These are phyloP conservation scores for Hygrophorus russula DNA, from an alignment of 768 basidiomycete species.

Conservation along the genomic window DNA sequence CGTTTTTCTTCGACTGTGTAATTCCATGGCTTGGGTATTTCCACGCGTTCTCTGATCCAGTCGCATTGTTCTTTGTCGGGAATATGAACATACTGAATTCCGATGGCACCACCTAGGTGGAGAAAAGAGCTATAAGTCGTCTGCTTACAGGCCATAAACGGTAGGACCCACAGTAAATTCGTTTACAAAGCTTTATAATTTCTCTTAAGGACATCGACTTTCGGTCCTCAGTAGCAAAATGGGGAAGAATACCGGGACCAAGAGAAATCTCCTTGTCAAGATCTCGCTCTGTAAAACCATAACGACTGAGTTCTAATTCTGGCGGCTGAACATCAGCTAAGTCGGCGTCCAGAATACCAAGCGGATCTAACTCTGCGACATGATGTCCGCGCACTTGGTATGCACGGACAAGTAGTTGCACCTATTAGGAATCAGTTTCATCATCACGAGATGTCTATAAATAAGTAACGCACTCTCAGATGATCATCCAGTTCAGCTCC, in stretches of 20 bases:
- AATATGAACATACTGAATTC: constrained; percentile 91
- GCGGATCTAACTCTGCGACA: constrained; percentile 89
- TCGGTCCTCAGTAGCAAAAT: constrained; percentile 80
- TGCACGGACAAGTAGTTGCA: constrained; percentile 94
- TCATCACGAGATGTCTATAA: constrained; percentile 2
- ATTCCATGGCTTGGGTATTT: constrained; percentile 93
- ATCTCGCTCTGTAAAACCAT: constrained; percentile 91
- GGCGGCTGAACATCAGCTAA: constrained; percentile 68
- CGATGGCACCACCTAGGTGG: constrained; percentile 65
- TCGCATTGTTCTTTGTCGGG: constrained; percentile 98
- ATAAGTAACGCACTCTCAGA: constrained; percentile 57
- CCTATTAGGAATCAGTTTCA: constrained; percentile 32
- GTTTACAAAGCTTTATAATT: constrained; percentile 81
- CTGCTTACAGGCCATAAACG: not conserved
- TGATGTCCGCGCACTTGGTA: constrained; percentile 99
- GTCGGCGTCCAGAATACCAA: constrained; percentile 88
- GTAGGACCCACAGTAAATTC: constrained; percentile 78
- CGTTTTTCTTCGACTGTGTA: constrained; percentile 98
- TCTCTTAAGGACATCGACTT: constrained; percentile 85
- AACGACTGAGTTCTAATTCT: constrained; percentile 88
- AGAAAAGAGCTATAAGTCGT: constrained; percentile 6
- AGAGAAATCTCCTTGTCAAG: constrained; percentile 91
- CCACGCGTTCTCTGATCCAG: constrained; percentile 95
- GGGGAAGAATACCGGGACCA: constrained; percentile 91
- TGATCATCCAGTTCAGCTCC: constrained; percentile 85